Conservation (phyloP, 108 stramenopile species). For the Parietichytrium sp. region DNA sequence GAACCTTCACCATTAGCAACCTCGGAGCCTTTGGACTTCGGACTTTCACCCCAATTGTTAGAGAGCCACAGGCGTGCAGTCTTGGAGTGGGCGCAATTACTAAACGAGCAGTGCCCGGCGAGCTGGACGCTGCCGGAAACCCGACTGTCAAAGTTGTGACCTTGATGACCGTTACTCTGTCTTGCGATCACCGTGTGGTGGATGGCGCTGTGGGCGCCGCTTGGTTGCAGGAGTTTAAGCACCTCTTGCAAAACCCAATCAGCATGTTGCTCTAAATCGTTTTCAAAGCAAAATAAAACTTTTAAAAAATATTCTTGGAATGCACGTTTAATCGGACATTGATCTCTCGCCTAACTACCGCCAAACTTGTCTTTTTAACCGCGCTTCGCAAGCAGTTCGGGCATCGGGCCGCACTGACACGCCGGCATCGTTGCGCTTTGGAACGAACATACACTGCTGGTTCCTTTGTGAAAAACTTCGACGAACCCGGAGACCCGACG, state of each 20-base stretch:
- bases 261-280: conserved; percentile 48
- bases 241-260: conserved; percentile 79
- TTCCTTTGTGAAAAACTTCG: too few relatives aligned
- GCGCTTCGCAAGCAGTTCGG: too few relatives aligned
- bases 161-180: conserved; percentile 86
- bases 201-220: conserved; percentile 96
- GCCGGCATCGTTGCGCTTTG: too few relatives aligned
- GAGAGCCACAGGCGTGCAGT: conserved; percentile 88
- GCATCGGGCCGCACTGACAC: too few relatives aligned
- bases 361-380: too few relatives aligned
- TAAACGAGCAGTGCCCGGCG: conserved; percentile 83
- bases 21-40: conserved; percentile 96
- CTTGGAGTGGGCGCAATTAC: conserved; percentile 89
- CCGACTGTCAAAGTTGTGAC: conserved; percentile 77
- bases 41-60: conserved; percentile 87
- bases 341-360: too few relatives aligned
- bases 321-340: too few relatives aligned
- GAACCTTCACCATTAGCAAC: conserved; percentile 86
- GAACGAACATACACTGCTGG: too few relatives aligned
- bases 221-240: conserved; percentile 89
- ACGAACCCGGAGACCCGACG: too few relatives aligned
- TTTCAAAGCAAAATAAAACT: too few relatives aligned
- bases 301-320: too few relatives aligned
- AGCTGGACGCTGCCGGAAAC: conserved; percentile 56
- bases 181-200: conserved; percentile 95